Evolutionary conservation across 495 filamentous ascomycete genomes (phyloP).

Genomic region (Amphirosellinia nigrospora): DNA sequence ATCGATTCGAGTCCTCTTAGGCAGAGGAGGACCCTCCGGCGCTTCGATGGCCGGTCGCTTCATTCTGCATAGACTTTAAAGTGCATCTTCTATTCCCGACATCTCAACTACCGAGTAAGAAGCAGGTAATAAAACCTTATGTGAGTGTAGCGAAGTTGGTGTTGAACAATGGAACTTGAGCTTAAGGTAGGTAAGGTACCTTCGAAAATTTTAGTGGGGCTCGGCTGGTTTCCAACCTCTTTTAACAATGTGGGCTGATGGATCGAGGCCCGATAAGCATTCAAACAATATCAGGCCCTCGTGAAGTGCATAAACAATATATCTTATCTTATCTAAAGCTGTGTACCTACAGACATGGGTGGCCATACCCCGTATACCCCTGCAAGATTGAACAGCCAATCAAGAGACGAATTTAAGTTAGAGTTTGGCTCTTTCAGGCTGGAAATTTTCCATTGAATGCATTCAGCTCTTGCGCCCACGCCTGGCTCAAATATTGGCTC

Average conservation of each 20-base stretch:
- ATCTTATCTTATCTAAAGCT: too few relatives aligned
- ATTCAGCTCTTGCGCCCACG: conserved; percentile 22
- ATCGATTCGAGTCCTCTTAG: conserved; percentile 24
- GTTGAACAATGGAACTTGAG: not conserved
- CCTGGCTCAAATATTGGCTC: conserved; percentile 7
- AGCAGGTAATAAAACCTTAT: not conserved
- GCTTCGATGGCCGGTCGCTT: conserved; percentile 37
- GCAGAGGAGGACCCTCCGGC: conserved; percentile 13
- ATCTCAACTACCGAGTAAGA: not conserved
- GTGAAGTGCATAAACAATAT: not conserved
- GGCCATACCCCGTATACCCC: too few relatives aligned
- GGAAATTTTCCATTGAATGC: conserved; percentile 35
- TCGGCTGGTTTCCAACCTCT: not conserved
- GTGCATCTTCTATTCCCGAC: conserved; percentile 11
- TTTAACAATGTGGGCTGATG: not conserved
- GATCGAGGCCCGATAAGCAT: not conserved
- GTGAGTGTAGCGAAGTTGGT: not conserved
- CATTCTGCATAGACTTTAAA: conserved; percentile 27
- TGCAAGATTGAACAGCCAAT: not conserved
- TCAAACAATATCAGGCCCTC: not conserved
- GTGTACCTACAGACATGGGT: too few relatives aligned
- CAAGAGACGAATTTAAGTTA: not conserved
- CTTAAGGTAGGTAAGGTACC: too few relatives aligned
- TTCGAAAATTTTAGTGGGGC: conserved; percentile 22
- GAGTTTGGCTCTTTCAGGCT: conserved; percentile 25